These are phyloP conservation scores for Gentiana dahurica DNA, from an alignment of 257 asterid genomes.

Conservation along the genomic window DNA sequence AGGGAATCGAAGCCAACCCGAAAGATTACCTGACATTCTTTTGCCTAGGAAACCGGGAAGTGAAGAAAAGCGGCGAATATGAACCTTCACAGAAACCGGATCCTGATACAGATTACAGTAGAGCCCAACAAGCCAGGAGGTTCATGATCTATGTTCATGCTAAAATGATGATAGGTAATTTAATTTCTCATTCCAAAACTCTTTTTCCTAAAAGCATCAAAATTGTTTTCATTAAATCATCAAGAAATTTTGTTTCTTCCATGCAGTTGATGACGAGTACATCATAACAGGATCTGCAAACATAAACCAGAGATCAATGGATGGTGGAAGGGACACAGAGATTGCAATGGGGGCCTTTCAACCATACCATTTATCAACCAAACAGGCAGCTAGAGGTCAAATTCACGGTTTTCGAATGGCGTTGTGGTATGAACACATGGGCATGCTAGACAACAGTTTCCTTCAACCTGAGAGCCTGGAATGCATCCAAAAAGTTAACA, in stretches of 20 bases:
- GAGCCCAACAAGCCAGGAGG: constrained; percentile 56
- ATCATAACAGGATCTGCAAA: constrained; percentile 68
- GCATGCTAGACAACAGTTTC: constrained; percentile 35
- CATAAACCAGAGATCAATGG: constrained; percentile 74
- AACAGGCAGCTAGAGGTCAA: constrained; percentile 52
- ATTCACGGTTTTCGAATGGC: constrained; percentile 70
- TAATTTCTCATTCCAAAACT: constrained; percentile 1
- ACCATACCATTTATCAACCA: constrained; percentile 41
- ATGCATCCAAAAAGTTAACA: constrained; percentile 44
- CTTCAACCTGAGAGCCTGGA: constrained; percentile 37
- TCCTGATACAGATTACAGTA: constrained; percentile 29
- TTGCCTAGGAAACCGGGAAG: constrained; percentile 66
- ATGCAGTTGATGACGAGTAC: constrained; percentile 71
- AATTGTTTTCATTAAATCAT: not conserved
- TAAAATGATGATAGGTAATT: constrained; percentile 63
- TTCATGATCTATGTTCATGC: constrained; percentile 74
- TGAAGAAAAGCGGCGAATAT: constrained; percentile 40
- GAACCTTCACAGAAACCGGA: constrained; percentile 43
- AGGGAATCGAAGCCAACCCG: constrained; percentile 54
- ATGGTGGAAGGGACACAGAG: constrained; percentile 62
- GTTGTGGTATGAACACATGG: constrained; percentile 61
- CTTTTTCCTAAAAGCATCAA: not conserved
- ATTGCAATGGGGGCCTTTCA: constrained; percentile 80
- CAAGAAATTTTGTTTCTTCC: not conserved
- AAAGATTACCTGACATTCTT: constrained; percentile 60